Base-by-base conservation (phyloP, 345 rosid genomes). In the Angophora floribunda region DNA sequence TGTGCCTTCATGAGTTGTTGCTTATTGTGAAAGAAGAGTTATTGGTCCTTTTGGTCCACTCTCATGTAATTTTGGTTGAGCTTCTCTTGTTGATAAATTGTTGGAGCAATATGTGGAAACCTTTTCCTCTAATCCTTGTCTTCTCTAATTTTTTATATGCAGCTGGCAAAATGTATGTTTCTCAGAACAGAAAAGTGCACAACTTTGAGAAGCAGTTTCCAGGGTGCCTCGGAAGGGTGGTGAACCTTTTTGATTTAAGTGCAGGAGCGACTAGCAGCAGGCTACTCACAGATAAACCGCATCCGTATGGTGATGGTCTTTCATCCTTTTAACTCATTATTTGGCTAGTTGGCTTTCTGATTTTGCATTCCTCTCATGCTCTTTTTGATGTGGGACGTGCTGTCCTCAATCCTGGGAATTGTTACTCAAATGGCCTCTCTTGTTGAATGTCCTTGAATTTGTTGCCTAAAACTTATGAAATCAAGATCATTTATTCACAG, bases 181-280 rank as follows among this genome's bases (percentile, higher is more conserved):
- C 90, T 87, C 95, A 91, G 90, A 90, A 91, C 86, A 92, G 88
- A 82, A 95, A 93, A 87, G 91, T 89, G 87, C 95, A 91, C 36
- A 92, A 90, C 65, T 86, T 90, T 61, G 99, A 96, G 85, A 95
- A 89, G 55, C 94, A 91, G 26, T 88, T 93, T 90, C 94, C 98
- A 14, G 97, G 99, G 92, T 96, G 94, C 93, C 89, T 94, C 87
- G 96, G 94, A 87, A 89, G 92, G 49, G 90, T 93, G 94, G 93
- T 89, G 89, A 93, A 95, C 92, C 92, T 96, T 79, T 96, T 96
- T 88, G 98, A 96, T 90, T 90, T 95, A 85, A 93, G 92, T 89
- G 89, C 94, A 1, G 95, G 95, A 63, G 90, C 93, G 87, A 88
- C 91, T 47, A 95, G 94, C 88, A 96, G 91, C 86, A 92, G 85